Base-by-base conservation (phyloP, 148 eudicot species). In the Vaccinium corymbosum region DNA sequence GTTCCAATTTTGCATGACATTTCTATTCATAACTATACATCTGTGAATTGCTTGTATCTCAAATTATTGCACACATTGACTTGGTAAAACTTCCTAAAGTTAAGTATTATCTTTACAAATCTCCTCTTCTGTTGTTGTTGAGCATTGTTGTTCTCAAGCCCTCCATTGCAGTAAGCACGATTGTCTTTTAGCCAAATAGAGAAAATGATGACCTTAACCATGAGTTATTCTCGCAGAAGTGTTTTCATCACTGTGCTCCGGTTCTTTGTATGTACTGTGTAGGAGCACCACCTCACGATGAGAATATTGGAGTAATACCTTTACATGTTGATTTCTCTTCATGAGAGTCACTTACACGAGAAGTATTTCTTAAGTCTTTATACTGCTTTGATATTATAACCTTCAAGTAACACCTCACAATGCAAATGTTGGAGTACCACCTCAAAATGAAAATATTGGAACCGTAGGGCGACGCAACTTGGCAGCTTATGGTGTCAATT, bases 401-500 rank as follows among this genome's bases (percentile, higher is more conserved):
- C 46, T 42, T 42, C 46, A 42, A 42, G 6, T 42, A 42, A 4
- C 46, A 42, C 46, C 46, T 42, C 46, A 3, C 0, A 42, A 42
- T 42, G 46, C 46, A 42, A 42, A 42, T 42, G 46, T 42, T 42
- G 46, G 46, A 70, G 46, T 27, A 79, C 20, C 48, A 79, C 68
- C 66, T 51, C 3, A 48, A 19, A 25, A 50, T 4, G 61, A 17
- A 20, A 76, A 76, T 66, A 57, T 62, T 29, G 48, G 32, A 62
- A 51, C 42, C 42, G 13, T 35, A 17, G 73, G 13, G 22, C n/a
- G 25, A 27, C 0, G 38, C 42, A 29, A 68, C 42, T 13, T 0
- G 73, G 38, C 73, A 27, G 73, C 73, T 68, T 13, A 68, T 68
- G 73, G 73, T 68, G 73, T 68, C 38, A 68, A 68, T 13, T 68